These are phyloP conservation scores for Crucibulum laeve DNA, from an alignment of 768 basidiomycete species.

Conservation along the genomic window DNA sequence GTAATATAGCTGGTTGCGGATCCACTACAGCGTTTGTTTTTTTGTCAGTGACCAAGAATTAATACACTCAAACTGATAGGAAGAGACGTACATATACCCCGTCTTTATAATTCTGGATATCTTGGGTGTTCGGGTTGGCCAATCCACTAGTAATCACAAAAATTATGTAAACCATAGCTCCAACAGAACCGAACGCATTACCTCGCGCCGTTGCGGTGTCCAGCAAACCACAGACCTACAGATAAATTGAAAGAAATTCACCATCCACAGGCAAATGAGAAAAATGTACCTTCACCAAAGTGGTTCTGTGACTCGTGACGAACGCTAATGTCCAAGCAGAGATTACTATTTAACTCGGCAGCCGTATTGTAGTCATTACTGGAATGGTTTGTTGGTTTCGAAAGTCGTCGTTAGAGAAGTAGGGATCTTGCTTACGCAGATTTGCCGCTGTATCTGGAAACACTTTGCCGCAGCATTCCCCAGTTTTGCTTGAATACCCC, in stretches of 20 bases:
- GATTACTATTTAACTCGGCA: slow-evolving; percentile 9
- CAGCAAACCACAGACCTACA: slow-evolving; percentile 6
- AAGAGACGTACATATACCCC: slow-evolving; percentile 8
- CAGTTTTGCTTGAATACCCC: slow-evolving; percentile 11
- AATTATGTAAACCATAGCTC: background rate
- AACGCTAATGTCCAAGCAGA: slow-evolving; percentile 7
- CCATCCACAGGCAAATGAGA: background rate
- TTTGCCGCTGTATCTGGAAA: slow-evolving; percentile 5
- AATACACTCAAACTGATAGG: too few species aligned
- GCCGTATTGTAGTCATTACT: slow-evolving; percentile 7
- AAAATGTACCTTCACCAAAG: slow-evolving; percentile 8
- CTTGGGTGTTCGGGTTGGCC: slow-evolving; percentile 8
- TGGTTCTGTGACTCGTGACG: slow-evolving; percentile 10
- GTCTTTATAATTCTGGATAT: slow-evolving; percentile 9
- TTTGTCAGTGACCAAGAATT: background rate
- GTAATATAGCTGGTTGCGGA: slow-evolving; percentile 7
- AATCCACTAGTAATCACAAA: slow-evolving; percentile 4
- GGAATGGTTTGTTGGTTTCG: background rate
- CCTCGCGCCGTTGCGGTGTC: slow-evolving; percentile 9
- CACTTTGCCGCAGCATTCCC: slow-evolving; percentile 9
- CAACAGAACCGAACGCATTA: background rate
- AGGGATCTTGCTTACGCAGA: slow-evolving; percentile 1
- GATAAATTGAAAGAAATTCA: background rate
- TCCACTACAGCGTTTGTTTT: slow-evolving; percentile 3
- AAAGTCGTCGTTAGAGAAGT: background rate